Evolutionary conservation across 257 asterid species (phyloP), one percentile per base, ranked within the genome.

Genomic region (Linderniella brevidens): DNA sequence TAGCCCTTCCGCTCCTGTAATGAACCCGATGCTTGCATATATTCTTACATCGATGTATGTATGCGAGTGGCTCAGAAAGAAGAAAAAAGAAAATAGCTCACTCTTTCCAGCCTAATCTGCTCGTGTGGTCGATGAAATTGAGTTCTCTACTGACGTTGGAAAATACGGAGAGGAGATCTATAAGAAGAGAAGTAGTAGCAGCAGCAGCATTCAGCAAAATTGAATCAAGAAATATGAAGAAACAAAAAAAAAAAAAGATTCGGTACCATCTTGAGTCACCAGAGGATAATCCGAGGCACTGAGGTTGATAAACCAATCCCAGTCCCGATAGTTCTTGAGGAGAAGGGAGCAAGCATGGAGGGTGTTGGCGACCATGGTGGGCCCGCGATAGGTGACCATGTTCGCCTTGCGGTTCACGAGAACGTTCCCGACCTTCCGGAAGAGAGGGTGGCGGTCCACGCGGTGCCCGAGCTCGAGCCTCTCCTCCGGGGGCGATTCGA

Each of bases 91-190:
- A n/a, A n/a, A n/a, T n/a, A n/a, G n/a, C 32, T 25, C 4, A 25
- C 32, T 25, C 32, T 25, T 25, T 25, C 32, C 32, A 25, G 32
- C 32, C 32, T 25, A 25, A 25, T 25, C 32, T 25, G 32, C 32
- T 25, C 32, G 32, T 25, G 6, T 25, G 32, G 32, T 63, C 60
- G 55, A 54, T 52, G 29, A 46, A 19, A 14, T 19, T 6, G 42
- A 35, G 9, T 59, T 53, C 48, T 13, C 32, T 3, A 3, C 32
- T 25, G 32, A 25, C 6, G 32, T 25, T 25, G 4, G 32, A 17
- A 41, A 38, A 42, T 25, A 50, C 62, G 13, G n/a, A 9, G 19
- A 14, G 6, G 20, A 1, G 14, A 9, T 16, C 1, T 1, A 9
- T 9, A 19, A 46, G 9, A 5, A 35, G 9, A 48, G 32, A 19